phyloP scores from a whole-genome alignment of 2,329 filamentous ascomycete genomes.

The Phyllosticta paracitricarpa region DNA sequence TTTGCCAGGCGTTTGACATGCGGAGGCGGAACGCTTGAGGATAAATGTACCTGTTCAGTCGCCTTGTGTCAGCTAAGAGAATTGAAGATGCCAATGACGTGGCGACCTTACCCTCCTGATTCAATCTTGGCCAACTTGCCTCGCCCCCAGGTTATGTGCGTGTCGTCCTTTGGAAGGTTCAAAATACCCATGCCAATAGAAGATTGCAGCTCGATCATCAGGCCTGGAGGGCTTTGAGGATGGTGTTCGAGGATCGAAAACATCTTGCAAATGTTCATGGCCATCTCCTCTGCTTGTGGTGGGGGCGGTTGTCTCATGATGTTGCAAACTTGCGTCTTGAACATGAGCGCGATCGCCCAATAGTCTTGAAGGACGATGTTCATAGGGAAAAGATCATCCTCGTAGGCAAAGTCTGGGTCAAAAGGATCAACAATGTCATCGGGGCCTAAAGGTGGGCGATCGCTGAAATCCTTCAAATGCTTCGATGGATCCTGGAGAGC shows the following conservation, averaged over 20 bases:
- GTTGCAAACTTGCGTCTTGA: constrained; percentile 60
- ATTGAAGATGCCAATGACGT: no score
- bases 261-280: constrained; percentile 63
- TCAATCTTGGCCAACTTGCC: constrained; percentile 72
- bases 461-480: constrained; percentile 54
- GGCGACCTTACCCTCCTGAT: constrained; percentile 56
- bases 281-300: constrained; percentile 49
- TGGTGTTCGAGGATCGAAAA: constrained; percentile 70
- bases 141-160: constrained; percentile 69
- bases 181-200: constrained; percentile 65
- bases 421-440: constrained; percentile 68
- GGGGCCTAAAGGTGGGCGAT: constrained; percentile 41
- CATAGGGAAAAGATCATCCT: constrained; percentile 59
- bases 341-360: constrained; percentile 70
- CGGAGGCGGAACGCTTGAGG: constrained; percentile 62
- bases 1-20: constrained; percentile 66
- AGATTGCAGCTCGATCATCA: constrained; percentile 63
- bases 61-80: not conserved
- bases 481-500: constrained; percentile 51
- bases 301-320: constrained; percentile 42
- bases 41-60: constrained; percentile 62
- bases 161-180: constrained; percentile 66
- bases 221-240: constrained; percentile 59
- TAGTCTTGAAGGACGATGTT: constrained; percentile 71
- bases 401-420: constrained; percentile 57